Evolutionary conservation across 2,329 filamentous ascomycete genomes (phyloP), one percentile per base, ranked within the genome.

Genomic region (Talaromyces piceae): DNA sequence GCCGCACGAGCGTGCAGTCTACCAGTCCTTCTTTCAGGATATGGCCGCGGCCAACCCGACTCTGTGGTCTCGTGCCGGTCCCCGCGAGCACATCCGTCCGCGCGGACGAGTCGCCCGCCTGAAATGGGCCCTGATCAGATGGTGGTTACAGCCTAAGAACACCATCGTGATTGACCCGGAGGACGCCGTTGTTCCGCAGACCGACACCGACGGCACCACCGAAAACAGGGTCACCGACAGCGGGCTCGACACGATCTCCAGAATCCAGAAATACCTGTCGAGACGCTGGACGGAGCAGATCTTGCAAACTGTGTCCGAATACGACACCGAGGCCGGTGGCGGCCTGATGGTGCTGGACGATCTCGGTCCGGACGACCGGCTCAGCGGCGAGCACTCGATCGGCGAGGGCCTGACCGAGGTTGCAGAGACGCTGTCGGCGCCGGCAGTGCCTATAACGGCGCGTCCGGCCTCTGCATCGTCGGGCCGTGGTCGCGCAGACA

Each of bases 21-120:
- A 78, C 58, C 76, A 79, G 57, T 61, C 67, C 4, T 68, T 79
- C 12, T 79, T 75, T 59, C 63, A 70, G 41, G 69, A 77, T 11
- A 67, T 79, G 22, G 68, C 74, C 4, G 66, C 64, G n/a, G 54
- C 62, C 3, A 69, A 77, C 49, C 73, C 77, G 1, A 53, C 62
- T 1, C 65, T 78, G 2, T 80, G 77, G 77, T 73, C 73, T 1
- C 65, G 73, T 0, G 59, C 63, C 11, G 77, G 77, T 0, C 76
- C 77, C 1, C 63, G 68, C 3, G 55, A 66, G 0, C 64, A 67
- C 27, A 58, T 78, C 22, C 59, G 67, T 8, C 73, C 75, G 0
- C 22, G 11, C 13, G 70, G 70, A 2, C 57, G 65, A 47, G 58
- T 67, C 45, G 66, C 64, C 2, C 61, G 61, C 2, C 22, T 76